These are phyloP conservation scores for Chaetomidium leptoderma DNA, from an alignment of 495 filamentous ascomycete species.

Conservation along the genomic window DNA sequence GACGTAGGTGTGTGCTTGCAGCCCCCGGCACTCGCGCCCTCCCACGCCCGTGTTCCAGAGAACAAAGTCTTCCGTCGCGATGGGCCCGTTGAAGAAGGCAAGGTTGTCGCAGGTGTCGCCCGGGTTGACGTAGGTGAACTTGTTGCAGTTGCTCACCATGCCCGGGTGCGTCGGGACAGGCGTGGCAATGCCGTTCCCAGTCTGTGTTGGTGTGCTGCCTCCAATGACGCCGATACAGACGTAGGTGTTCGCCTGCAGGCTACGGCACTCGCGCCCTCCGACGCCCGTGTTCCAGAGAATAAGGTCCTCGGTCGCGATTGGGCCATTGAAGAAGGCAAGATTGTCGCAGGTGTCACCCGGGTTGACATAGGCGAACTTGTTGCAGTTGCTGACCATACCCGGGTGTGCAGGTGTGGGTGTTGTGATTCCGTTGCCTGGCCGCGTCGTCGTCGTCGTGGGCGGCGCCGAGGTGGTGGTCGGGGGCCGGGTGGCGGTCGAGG, in stretches of 20 bases:
- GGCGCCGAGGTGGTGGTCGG: conserved; percentile 5
- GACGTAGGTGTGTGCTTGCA: neutral
- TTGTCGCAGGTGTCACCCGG: no score
- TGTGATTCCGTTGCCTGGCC: neutral
- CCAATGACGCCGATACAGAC: neutral
- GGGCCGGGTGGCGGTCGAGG: neutral
- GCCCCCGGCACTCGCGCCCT: neutral
- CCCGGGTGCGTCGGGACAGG: neutral
- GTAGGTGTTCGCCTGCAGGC: neutral
- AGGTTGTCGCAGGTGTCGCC: neutral
- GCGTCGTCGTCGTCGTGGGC: neutral
- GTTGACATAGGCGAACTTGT: no score
- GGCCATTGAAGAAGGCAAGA: neutral
- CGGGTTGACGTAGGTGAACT: neutral
- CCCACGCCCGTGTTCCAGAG: neutral
- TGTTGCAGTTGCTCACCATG: conserved; percentile 4
- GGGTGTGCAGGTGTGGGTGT: neutral
- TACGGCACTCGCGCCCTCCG: neutral
- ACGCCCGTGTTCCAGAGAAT: neutral
- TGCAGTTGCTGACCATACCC: neutral
- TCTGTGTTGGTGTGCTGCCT: neutral
- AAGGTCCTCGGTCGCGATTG: neutral
- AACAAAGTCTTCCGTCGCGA: neutral
- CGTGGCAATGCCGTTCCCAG: neutral
- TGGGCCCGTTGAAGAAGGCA: neutral